Evolutionary conservation across 2,329 filamentous ascomycete species (phyloP).

Genomic region (Sarocladiaceae sp.): DNA sequence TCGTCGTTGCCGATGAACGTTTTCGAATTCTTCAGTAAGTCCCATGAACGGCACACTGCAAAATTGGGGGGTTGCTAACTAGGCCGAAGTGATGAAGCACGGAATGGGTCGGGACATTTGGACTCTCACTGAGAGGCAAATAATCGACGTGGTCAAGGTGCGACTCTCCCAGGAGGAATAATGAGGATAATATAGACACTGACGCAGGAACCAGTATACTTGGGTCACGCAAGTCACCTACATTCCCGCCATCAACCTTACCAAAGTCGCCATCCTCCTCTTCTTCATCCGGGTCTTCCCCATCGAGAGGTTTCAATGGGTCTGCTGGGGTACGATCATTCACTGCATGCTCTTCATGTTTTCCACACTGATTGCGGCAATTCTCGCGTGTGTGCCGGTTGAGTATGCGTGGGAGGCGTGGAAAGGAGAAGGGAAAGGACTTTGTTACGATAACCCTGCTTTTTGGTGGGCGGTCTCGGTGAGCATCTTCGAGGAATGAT

Average conservation of each 20-base stretch:
- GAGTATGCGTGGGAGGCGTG: constrained; percentile 10
- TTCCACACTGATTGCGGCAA: constrained; percentile 9
- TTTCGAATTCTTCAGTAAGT: constrained; percentile 11
- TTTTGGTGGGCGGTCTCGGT: constrained; percentile 12
- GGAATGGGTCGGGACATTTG: constrained; percentile 39
- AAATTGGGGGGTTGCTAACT: not conserved
- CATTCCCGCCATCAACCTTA: constrained; percentile 13
- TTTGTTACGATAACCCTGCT: constrained; percentile 13
- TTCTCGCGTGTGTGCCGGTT: constrained; percentile 12
- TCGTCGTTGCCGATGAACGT: constrained; percentile 12
- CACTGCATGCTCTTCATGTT: constrained; percentile 13
- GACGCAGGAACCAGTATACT: constrained; percentile 8
- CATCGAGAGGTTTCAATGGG: not conserved
- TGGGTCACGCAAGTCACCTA: constrained; percentile 13
- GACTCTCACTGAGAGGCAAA: constrained; percentile 30
- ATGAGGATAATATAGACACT: not conserved
- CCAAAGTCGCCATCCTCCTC: constrained; percentile 11
- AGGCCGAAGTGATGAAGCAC: constrained; percentile 13
- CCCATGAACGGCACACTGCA: not conserved
- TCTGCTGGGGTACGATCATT: constrained; percentile 9
- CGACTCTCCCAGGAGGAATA: not conserved
- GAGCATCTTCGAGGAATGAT: no score
- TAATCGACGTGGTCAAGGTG: constrained; percentile 31
- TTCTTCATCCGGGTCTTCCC: constrained; percentile 13
- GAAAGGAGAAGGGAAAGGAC: constrained; percentile 1